These are phyloP conservation scores for Puccinia triticina DNA, from an alignment of 1,284 basidiomycete genomes.

Conservation along the genomic window DNA sequence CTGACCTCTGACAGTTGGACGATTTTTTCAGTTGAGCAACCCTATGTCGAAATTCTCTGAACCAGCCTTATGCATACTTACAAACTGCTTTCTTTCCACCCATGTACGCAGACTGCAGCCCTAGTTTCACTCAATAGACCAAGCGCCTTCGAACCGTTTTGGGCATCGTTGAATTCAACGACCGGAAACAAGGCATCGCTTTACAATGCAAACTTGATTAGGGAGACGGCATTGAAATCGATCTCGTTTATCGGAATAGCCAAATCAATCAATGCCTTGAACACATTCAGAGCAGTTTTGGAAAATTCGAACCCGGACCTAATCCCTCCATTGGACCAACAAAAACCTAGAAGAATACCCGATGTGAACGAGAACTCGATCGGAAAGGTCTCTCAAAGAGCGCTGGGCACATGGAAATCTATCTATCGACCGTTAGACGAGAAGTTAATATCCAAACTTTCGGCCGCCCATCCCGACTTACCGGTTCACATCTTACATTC, in stretches of 20 bases:
- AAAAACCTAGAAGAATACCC: slow-evolving; percentile 20
- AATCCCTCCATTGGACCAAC: slow-evolving; percentile 14
- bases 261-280: slow-evolving; percentile 66
- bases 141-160: slow-evolving; percentile 39
- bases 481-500: slow-evolving; percentile 89
- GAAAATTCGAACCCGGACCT: slow-evolving; percentile 51
- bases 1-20: slow-evolving; percentile 38
- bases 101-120: slow-evolving; percentile 21
- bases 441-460: slow-evolving; percentile 87
- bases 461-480: slow-evolving; percentile 70
- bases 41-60: background rate
- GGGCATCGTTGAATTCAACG: background rate
- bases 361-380: background rate
- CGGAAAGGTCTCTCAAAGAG: slow-evolving; percentile 33
- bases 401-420: slow-evolving; percentile 70
- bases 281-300: slow-evolving; percentile 18
- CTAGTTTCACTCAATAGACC: slow-evolving; percentile 53
- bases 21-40: slow-evolving; percentile 43
- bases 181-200: background rate
- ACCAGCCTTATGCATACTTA: background rate
- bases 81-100: background rate
- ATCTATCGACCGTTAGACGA: slow-evolving; percentile 87
- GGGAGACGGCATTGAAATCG: slow-evolving; percentile 90
- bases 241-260: slow-evolving; percentile 90
- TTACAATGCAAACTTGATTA: slow-evolving; percentile 74